These are phyloP conservation scores for Escovopsis weberi DNA, from an alignment of 2,329 filamentous ascomycete genomes.

Conservation along the genomic window DNA sequence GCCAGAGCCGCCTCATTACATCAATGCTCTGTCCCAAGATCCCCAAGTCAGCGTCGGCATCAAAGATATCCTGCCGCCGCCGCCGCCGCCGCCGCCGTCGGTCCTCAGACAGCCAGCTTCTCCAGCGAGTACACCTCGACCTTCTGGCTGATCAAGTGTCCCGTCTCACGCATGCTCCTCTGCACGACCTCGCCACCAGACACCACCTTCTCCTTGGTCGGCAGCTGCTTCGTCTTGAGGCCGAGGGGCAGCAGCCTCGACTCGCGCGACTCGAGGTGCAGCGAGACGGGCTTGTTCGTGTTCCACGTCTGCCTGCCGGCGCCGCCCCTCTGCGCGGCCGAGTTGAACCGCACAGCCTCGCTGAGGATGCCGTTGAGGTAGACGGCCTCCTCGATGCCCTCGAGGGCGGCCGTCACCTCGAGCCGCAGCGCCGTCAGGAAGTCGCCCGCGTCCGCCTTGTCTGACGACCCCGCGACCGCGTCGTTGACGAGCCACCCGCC, in stretches of 20 bases:
- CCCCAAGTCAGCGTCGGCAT: too few species aligned
- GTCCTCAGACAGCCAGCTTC: constrained; percentile 48
- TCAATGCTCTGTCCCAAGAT: too few species aligned
- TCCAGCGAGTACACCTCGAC: constrained; percentile 76
- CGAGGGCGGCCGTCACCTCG: constrained; percentile 56
- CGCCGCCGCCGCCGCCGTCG: too few species aligned
- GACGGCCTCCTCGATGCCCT: constrained; percentile 55
- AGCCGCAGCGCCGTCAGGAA: constrained; percentile 50
- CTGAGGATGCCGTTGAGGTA: constrained; percentile 49
- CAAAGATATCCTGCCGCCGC: too few species aligned
- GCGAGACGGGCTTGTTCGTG: constrained; percentile 28
- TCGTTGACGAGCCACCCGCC: constrained; percentile 60
- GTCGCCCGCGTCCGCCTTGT: constrained; percentile 39
- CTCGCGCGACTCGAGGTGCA: constrained; percentile 27
- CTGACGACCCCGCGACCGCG: constrained; percentile 29
- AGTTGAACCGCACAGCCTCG: constrained; percentile 50
- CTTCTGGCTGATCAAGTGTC: constrained; percentile 62
- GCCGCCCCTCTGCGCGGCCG: constrained; percentile 20
- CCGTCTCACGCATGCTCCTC: constrained; percentile 58
- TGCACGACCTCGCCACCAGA: constrained; percentile 55
- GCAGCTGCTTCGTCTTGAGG: constrained; percentile 42
- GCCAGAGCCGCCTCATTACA: too few species aligned
- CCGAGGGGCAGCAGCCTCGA: constrained; percentile 54
- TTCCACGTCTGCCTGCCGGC: constrained; percentile 13
- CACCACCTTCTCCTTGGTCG: constrained; percentile 44